These are phyloP conservation scores for Apophysomyces trapeziformis DNA, from an alignment of 371 early-diverging fungal genomes.

Conservation along the genomic window DNA sequence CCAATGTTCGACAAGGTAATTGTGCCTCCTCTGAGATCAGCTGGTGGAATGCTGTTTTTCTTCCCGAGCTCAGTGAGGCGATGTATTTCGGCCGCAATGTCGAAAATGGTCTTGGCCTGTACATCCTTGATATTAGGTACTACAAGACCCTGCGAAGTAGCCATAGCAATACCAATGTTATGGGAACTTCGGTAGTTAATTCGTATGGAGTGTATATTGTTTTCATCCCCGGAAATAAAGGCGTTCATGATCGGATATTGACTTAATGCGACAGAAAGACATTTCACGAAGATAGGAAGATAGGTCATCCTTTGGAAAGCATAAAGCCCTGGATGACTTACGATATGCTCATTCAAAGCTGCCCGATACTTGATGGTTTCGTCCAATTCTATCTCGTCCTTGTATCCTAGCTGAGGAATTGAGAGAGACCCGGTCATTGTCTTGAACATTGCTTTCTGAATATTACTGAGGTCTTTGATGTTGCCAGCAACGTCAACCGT, in stretches of 20 bases:
- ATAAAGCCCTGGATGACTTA: slow-evolving; percentile 41
- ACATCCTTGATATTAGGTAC: slow-evolving; percentile 96
- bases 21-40: slow-evolving; percentile 85
- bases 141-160: slow-evolving; percentile 91
- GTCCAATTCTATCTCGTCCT: slow-evolving; percentile 88
- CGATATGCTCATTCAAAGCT: slow-evolving; percentile 68
- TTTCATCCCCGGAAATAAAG: slow-evolving; percentile 52
- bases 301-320: slow-evolving; percentile 82
- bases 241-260: slow-evolving; percentile 93
- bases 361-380: slow-evolving; percentile 66
- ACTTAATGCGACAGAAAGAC: slow-evolving; percentile 81
- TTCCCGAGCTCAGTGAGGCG: slow-evolving; percentile 77
- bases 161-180: slow-evolving; percentile 97
- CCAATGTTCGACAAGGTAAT: slow-evolving; percentile 96
- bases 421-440: slow-evolving; percentile 90
- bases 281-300: slow-evolving; percentile 96
- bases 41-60: slow-evolving; percentile 62
- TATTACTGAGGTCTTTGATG: slow-evolving; percentile 66
- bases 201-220: slow-evolving; percentile 54
- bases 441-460: slow-evolving; percentile 98
- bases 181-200: slow-evolving; percentile 79
- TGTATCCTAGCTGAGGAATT: slow-evolving; percentile 95
- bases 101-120: slow-evolving; percentile 86
- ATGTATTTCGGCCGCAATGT: slow-evolving; percentile 87
- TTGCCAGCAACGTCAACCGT: slow-evolving; percentile 4